These are phyloP conservation scores for Cladophialophora yegresii DNA, from an alignment of 2,329 filamentous ascomycete genomes.

Conservation along the genomic window DNA sequence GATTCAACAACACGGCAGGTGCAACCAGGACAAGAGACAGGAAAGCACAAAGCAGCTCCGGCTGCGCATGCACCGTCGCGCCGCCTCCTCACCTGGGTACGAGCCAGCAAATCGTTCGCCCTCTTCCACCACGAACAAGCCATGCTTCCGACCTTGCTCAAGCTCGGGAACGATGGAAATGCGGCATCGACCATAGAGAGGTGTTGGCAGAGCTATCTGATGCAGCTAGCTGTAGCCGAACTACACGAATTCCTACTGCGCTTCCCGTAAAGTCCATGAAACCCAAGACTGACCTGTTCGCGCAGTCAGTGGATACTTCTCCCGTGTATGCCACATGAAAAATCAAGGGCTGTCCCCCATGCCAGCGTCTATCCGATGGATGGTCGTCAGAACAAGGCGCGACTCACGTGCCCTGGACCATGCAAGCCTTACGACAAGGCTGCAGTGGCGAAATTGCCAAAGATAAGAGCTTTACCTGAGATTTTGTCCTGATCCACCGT, in stretches of 20 bases:
- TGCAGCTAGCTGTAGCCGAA: not conserved
- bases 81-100: conserved; percentile 2
- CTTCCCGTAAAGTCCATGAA: conserved; percentile 16
- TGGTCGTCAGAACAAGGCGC: conserved; percentile 2
- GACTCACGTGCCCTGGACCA: conserved; percentile 6
- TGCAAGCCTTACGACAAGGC: conserved; percentile 33
- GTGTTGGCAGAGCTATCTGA: not conserved
- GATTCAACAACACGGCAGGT: not conserved
- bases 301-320: conserved; percentile 8
- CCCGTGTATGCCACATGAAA: not conserved
- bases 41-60: not conserved
- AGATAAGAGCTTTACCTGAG: conserved; percentile 64
- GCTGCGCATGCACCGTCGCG: not conserved
- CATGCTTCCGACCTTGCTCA: not conserved
- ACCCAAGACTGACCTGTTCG: conserved; percentile 19
- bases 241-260: not conserved
- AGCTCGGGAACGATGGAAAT: not conserved
- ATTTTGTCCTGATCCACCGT: conserved; percentile 60
- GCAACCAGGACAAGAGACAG: not conserved
- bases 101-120: conserved; percentile 5
- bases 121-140: not conserved
- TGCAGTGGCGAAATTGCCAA: conserved; percentile 40
- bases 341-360: not conserved
- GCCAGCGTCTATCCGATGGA: conserved; percentile 1
- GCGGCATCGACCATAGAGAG: not conserved